phyloP scores from a whole-genome alignment of 2,329 filamentous ascomycete species.

The Arthroderma sp. region DNA sequence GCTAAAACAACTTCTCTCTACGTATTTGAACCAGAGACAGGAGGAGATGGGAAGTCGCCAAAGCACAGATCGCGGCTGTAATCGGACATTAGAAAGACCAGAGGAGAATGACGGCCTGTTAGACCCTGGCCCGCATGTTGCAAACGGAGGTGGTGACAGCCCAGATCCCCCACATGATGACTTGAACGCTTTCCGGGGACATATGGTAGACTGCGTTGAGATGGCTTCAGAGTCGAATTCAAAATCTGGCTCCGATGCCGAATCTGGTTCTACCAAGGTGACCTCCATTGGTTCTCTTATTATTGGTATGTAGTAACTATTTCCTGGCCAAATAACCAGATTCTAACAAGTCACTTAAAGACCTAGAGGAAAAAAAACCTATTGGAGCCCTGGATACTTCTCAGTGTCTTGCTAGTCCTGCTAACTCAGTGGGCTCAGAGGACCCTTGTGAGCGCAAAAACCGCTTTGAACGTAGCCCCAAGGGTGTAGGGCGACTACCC shows the following conservation, averaged over 20 bases:
- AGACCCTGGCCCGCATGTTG: conserved; percentile 6
- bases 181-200: conserved; percentile 10
- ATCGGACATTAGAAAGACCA: neutral
- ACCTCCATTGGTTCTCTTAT: neutral
- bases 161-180: conserved; percentile 13
- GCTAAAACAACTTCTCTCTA: conserved; percentile 7
- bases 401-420: neutral
- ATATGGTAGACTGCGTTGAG: conserved; percentile 15
- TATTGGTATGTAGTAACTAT: neutral
- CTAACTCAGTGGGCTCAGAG: neutral
- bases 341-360: neutral
- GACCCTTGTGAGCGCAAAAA: neutral
- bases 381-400: neutral
- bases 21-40: neutral
- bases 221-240: neutral
- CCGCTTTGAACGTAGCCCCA: neutral
- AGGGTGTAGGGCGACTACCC: too few relatives aligned
- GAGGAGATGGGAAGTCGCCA: neutral
- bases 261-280: neutral
- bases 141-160: conserved; percentile 15
- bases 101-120: neutral
- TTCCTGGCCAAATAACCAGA: neutral
- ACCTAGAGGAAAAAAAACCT: neutral
- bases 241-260: neutral
- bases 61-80: neutral